Evolutionary conservation across 1,139 yeast genomes (phyloP).

Genomic region (Yamadazyma friedrichii): DNA sequence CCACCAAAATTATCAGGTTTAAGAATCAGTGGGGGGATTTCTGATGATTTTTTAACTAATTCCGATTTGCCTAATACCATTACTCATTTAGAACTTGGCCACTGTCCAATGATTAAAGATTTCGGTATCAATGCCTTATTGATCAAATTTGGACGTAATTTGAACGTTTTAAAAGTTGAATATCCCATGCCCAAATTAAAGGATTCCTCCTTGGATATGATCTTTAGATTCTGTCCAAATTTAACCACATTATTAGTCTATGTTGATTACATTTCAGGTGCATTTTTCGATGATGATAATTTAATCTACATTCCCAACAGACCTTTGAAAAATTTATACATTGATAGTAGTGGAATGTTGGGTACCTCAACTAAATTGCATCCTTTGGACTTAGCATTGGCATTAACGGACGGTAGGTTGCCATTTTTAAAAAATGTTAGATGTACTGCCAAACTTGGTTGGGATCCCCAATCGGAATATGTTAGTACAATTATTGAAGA

Average conservation of each 20-base stretch:
- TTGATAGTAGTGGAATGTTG: constrained; percentile 85
- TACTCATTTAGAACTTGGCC: constrained; percentile 72
- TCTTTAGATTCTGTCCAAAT: constrained; percentile 75
- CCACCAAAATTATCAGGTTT: constrained; percentile 72
- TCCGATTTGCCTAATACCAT: constrained; percentile 73
- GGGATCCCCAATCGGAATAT: constrained; percentile 78
- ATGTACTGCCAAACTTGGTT: constrained; percentile 77
- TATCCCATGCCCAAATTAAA: constrained; percentile 87
- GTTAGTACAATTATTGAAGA: constrained; percentile 44
- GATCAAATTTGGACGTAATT: constrained; percentile 60
- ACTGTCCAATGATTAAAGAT: constrained; percentile 76
- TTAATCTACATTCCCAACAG: constrained; percentile 44
- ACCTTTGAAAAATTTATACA: constrained; percentile 63
- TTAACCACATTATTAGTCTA: constrained; percentile 61
- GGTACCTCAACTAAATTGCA: constrained; percentile 82
- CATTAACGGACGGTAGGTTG: constrained; percentile 73
- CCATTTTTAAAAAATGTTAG: constrained; percentile 64
- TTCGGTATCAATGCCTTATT: constrained; percentile 61
- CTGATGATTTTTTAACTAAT: constrained; percentile 69
- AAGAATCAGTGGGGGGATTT: constrained; percentile 84
- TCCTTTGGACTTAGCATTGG: constrained; percentile 86
- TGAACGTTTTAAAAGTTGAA: constrained; percentile 62
- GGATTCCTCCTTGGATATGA: constrained; percentile 67
- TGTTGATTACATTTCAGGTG: constrained; percentile 77
- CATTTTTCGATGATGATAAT: constrained; percentile 60